These are phyloP conservation scores for Hyphodiscus hymeniophilus DNA, from an alignment of 495 filamentous ascomycete species.

Conservation along the genomic window DNA sequence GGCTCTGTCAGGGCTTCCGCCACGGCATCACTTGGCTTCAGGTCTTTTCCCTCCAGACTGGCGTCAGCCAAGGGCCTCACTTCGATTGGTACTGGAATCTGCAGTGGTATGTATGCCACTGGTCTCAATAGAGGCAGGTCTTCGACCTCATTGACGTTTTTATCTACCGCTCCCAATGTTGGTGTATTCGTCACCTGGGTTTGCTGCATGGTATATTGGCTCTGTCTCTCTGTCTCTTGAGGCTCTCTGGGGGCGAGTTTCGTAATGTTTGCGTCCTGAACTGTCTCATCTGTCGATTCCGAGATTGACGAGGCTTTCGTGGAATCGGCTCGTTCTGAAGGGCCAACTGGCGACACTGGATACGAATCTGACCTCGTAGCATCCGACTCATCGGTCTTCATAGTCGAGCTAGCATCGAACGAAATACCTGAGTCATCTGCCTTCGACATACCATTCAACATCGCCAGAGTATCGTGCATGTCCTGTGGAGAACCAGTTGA, in stretches of 20 bases:
- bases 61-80: no score
- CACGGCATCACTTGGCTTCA: no score
- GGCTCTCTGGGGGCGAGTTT: conserved; percentile 9
- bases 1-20: no score
- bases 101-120: no score
- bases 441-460: conserved; percentile 18
- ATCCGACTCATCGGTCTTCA: conserved; percentile 23
- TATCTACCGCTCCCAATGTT: no score
- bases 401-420: conserved; percentile 18
- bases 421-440: conserved; percentile 21
- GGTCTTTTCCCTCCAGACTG: no score
- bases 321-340: conserved; percentile 41
- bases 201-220: no score
- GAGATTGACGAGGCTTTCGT: conserved; percentile 48
- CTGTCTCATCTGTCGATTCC: conserved; percentile 44
- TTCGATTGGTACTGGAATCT: no score
- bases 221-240: conserved; percentile 4
- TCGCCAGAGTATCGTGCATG: conserved; percentile 13
- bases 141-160: no score
- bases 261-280: conserved; percentile 23
- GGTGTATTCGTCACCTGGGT: no score
- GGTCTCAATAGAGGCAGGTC: no score
- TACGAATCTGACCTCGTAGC: conserved; percentile 35
- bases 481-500: conserved; percentile 8
- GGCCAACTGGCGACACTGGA: conserved; percentile 38